Evolutionary conservation across 352 stramenopile genomes (phyloP), one percentile per base, ranked within the genome.

Genomic region (Blastocystis sp.): DNA sequence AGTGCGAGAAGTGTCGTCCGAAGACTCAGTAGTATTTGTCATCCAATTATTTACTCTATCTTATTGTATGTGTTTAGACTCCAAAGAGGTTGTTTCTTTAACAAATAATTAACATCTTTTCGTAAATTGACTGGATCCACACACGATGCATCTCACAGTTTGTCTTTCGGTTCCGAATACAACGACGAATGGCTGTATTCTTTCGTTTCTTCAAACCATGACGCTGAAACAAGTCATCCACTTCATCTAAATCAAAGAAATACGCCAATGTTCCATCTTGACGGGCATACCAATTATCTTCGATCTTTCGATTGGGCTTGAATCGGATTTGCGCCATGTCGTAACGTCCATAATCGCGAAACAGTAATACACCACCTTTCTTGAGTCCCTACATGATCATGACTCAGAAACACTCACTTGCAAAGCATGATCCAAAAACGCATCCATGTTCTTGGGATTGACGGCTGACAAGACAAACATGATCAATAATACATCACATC

Each of bases 271-370:
- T 95, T 88, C 94, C 94, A 88, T 95, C 93, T 88, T 94, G 91
- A 58, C 93, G 91, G 52, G 94, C 93, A 89, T 95, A 95, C 52
- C 95, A 94, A 78, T 95, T 95, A 1, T 95, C 92, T 75, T 94
- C 90, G 37, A 95, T 89, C 87, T 94, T 95, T 88, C 93, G 92
- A n/a, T 92, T 92, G 11, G 92, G 32, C n/a, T 92, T 91, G 89
- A 95, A 95, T 75, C 93, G 93, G 59, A 95, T 90, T 89, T 95
- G 92, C 2, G 93, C 92, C 88, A 95, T 92, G 87, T 95, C 93
- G 71, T 94, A 95, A 42, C 93, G 91, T 0, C 92, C 93, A 71
- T 95, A 95, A 89, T 95, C 93, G 39, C 92, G 92, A 89, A 95
- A 94, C 88, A 95, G 94, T 49, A 88, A 49, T 16, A 54, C 21